Evolutionary conservation across 2,329 filamentous ascomycete genomes (phyloP), one percentile per base, ranked within the genome.

Genomic region (Penicillium hesseltinei): DNA sequence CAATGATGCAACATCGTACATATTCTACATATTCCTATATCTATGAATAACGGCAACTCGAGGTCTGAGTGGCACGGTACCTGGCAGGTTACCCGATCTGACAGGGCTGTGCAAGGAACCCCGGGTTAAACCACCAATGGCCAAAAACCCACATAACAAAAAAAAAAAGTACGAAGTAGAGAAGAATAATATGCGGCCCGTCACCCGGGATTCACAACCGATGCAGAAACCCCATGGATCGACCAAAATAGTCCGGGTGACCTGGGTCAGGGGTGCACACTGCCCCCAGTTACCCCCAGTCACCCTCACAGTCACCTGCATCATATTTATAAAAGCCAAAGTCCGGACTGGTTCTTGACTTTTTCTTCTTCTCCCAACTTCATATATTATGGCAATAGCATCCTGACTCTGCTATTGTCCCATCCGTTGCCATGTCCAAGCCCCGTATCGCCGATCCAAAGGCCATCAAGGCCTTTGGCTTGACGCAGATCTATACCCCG

Each of bases 401-500:
- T 48, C 25, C 36, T 46, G 46, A 54, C 40, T 39, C 23, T 48
- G 23, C 21, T 38, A 33, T 36, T 56, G 33, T 54, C 25, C 10
- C 9, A 56, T 23, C 6, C 21, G 39, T 51, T 38, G 35, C 52
- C 25, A 70, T 70, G 67, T 55, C 66, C 25, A 57, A 61, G 36
- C 47, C 66, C 21, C 60, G 57, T 40, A 39, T 65, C 44, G 38
- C 46, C 25, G 27, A 36, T n/a, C 21, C 39, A 36, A 46, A 52
- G 50, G 50, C 50, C 50, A 64, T 78, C 62, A 74, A 73, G 61
- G 67, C 71, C 47, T 75, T 72, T 62, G 77, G 77, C 60, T 69
- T 79, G 59, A 73, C 75, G 29, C 71, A 77, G 66, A 69, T 79
- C 45, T 78, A 75, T 58, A 62, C 66, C 52, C 71, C 73, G 23